A percentile compares a stretch with the other conserved stretches of the same genome.
Conservation (phyloP, 108 stramenopile genomes). For the Cyclotella sp. region DNA sequence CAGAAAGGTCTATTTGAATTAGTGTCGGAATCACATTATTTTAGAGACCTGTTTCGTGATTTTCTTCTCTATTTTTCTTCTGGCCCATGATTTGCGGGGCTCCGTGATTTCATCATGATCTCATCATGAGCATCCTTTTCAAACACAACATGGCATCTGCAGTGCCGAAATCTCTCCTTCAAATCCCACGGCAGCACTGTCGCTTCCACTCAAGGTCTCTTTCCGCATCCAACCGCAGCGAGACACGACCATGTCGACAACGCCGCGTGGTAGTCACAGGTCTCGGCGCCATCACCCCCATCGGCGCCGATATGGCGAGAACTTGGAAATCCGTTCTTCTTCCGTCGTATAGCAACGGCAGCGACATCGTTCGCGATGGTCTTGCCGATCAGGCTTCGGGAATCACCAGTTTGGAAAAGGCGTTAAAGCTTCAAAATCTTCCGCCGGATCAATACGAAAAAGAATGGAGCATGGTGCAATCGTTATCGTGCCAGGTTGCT, state of each 20-base stretch:
- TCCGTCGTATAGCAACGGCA: conserved; percentile 5
- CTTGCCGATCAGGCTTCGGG: conserved; percentile 36
- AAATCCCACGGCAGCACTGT: neutral
- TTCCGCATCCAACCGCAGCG: neutral
- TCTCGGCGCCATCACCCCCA: conserved; percentile 89
- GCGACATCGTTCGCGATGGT: neutral
- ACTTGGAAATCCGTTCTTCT: conserved; percentile 74
- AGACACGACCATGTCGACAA: neutral
- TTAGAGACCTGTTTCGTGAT: too few relatives aligned
- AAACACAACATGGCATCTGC: too few relatives aligned
- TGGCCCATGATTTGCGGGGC: too few relatives aligned
- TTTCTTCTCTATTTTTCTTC: too few relatives aligned
- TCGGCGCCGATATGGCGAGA: conserved; percentile 74
- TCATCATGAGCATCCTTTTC: too few relatives aligned
- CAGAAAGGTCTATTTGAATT: too few relatives aligned
- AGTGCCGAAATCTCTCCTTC: neutral
- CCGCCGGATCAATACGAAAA: conserved; percentile 43
- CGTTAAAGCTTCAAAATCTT: conserved; percentile 57
- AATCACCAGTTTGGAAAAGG: conserved; percentile 60
- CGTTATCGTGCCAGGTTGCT: conserved; percentile 80
- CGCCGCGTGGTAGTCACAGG: conserved; percentile 96
- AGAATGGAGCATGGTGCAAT: conserved; percentile 59
- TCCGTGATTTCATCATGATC: too few relatives aligned
- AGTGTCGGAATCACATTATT: too few relatives aligned
- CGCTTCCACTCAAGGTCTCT: neutral